Percentiles rank a stretch among this genome's conserved stretches.
Evolutionary conservation across 352 stramenopile genomes (phyloP).

Genomic region (Globisporangium iwayamae): DNA sequence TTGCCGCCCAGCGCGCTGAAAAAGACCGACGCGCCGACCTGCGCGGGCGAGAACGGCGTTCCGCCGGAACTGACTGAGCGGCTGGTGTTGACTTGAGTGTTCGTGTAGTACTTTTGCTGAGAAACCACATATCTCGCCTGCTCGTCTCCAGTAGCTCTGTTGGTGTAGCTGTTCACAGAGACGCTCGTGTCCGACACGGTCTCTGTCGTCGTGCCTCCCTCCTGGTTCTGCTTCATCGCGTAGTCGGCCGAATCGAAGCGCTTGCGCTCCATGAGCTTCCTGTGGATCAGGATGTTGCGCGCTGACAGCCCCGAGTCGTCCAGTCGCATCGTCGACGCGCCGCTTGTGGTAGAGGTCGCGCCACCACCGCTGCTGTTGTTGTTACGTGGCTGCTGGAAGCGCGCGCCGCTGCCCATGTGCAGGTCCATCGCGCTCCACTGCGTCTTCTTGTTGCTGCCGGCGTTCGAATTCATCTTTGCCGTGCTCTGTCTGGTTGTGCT

Average conservation of each 20-base stretch:
- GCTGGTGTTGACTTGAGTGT: not conserved
- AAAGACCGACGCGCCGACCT: conserved; percentile 40
- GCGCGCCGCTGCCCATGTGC: conserved; percentile 18
- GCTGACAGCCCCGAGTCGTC: conserved; percentile 58
- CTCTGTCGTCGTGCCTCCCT: conserved; percentile 16
- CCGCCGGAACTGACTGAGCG: not conserved
- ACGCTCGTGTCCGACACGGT: not conserved
- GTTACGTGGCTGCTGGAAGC: not conserved
- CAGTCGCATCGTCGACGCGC: conserved; percentile 2
- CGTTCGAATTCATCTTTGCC: conserved; percentile 4
- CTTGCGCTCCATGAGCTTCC: conserved; percentile 72
- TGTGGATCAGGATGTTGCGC: conserved; percentile 72
- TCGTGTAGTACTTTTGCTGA: conserved; percentile 7
- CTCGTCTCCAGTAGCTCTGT: not conserved
- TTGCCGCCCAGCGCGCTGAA: conserved; percentile 34
- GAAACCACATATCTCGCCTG: conserved; percentile 3
- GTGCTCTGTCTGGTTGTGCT: not conserved
- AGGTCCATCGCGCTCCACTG: conserved; percentile 52
- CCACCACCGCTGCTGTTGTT: not conserved
- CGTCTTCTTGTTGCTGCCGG: conserved; percentile 23
- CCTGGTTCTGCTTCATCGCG: conserved; percentile 56
- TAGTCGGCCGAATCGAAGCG: conserved; percentile 85
- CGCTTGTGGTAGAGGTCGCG: not conserved
- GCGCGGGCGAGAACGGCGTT: conserved; percentile 27
- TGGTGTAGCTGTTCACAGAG: not conserved